A percentile compares a stretch with the other conserved stretches of the same genome.
Evolutionary conservation across 2,329 filamentous ascomycete genomes (phyloP).

Genomic region (Rhexocercosporidium sp.): DNA sequence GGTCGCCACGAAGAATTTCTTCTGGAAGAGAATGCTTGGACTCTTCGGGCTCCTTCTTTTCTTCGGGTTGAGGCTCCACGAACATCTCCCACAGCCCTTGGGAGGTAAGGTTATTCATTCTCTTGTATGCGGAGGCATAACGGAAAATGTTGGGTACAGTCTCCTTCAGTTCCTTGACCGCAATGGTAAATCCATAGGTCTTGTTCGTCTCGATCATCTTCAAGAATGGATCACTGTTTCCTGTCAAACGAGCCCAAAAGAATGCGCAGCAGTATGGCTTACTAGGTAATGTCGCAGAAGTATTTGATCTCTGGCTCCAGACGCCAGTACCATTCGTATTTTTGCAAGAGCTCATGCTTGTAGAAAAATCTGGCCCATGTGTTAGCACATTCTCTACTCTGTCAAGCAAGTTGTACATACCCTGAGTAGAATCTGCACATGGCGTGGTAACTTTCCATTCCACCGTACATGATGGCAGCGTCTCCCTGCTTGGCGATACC

Average conservation of each 20-base stretch:
- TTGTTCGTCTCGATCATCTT: constrained; percentile 95
- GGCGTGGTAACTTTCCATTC: constrained; percentile 97
- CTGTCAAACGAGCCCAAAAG: constrained; percentile 40
- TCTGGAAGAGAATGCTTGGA: constrained; percentile 75
- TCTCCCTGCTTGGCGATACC: constrained; percentile 97
- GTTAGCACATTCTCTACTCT: constrained; percentile 26
- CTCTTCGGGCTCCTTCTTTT: constrained; percentile 61
- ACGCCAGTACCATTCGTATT: constrained; percentile 99
- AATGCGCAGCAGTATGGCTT: constrained; percentile 44
- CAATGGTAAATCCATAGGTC: constrained; percentile 98
- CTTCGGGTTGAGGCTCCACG: constrained; percentile 73
- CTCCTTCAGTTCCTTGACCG: constrained; percentile 96
- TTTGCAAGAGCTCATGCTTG: constrained; percentile 91
- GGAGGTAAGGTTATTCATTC: constrained; percentile 86
- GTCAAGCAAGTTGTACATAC: constrained; percentile 53
- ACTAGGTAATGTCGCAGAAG: constrained; percentile 99
- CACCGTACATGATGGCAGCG: constrained; percentile 98
- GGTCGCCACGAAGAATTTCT: constrained; percentile 79
- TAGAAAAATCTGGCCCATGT: constrained; percentile 77
- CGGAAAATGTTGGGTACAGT: constrained; percentile 99
- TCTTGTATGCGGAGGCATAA: constrained; percentile 97
- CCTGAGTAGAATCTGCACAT: constrained; percentile 99
- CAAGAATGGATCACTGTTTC: constrained; percentile 82
- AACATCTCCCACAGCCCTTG: constrained; percentile 99
- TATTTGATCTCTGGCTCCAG: constrained; percentile 99